Evolutionary conservation across 2,329 filamentous ascomycete species (phyloP), one percentile per base, ranked within the genome.

Genomic region (Scedosporium apiospermum): DNA sequence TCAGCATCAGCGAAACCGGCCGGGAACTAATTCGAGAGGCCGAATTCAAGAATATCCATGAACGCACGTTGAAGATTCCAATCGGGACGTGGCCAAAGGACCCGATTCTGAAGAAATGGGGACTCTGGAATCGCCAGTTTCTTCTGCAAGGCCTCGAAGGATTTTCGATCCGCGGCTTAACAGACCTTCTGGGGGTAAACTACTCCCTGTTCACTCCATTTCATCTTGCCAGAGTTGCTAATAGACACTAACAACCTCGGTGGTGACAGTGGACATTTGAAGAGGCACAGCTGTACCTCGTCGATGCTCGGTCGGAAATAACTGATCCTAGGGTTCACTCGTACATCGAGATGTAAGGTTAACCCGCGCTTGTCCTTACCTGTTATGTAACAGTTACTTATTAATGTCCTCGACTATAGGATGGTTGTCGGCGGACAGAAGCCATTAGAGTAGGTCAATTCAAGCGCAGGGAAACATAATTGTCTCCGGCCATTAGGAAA

Each of bases 51-150:
- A 58, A 23, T 44, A n/a, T 53, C n/a, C 60, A 57, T 3, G 34
- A 21, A 27, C 61, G 53, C 16, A 60, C 14, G 18, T 16, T 64
- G 41, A 21, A 76, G 71, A 74, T 76, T 67, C 74, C 74, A 1
- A 73, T 76, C 9, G 74, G 74, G 0, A 69, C 71, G 0, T 76
- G 74, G 74, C 70, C 74, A 26, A 75, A 73, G 60, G 70, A 76
- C 1, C 69, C 70, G 3, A 64, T 65, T 3, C 63, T 75, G 57
- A 76, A 76, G 62, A 61, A 66, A 9, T 69, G 68, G 68, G 69
- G 69, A 14, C 58, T 65, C 2, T 70, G 68, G 69, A 70, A 69
- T 6, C 62, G 67, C 0, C 66, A 69, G 10, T 70, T 69, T 12
- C 21, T 70, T 7, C 58, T 70, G 0, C 66, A 68, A 3, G 69